Conservation (phyloP, 1,284 basidiomycete genomes). For the Vanrija pseudolonga region DNA sequence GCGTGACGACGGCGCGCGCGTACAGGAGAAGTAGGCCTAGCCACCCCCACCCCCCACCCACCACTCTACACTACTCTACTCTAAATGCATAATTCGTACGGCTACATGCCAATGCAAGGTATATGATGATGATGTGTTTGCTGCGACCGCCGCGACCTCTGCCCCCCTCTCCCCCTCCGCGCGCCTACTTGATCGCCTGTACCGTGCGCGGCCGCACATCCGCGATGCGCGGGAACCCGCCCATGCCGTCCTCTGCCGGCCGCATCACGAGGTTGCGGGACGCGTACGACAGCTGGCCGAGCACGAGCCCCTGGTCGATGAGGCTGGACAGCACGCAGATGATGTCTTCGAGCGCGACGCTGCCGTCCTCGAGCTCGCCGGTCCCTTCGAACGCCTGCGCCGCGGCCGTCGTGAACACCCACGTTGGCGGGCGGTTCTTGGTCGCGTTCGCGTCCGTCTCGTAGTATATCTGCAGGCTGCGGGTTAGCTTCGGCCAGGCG, state of each 20-base stretch:
- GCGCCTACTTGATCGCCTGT: constrained; percentile 8
- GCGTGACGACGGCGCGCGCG: too few species aligned
- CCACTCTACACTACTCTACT: too few species aligned
- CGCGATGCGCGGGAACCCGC: constrained; percentile 35
- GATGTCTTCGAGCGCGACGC: constrained; percentile 38
- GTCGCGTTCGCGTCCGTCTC: constrained; percentile 17
- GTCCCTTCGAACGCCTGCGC: constrained; percentile 28
- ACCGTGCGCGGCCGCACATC: constrained; percentile 25
- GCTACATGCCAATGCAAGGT: too few species aligned
- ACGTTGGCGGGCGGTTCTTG: constrained; percentile 37
- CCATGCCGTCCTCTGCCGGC: constrained; percentile 33
- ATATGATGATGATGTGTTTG: too few species aligned
- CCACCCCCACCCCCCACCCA: too few species aligned
- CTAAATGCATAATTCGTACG: too few species aligned
- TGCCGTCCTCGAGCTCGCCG: constrained; percentile 42
- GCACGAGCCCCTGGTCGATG: constrained; percentile 47
- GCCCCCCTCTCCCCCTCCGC: too few species aligned
- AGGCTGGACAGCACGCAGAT: constrained; percentile 41
- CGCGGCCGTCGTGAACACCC: constrained; percentile 34
- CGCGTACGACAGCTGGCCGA: constrained; percentile 41
- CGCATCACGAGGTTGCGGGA: constrained; percentile 39
- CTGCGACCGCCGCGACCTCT: too few species aligned
- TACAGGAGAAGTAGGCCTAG: too few species aligned
- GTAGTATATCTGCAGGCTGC: constrained; percentile 36
- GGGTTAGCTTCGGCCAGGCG: not conserved